Evolutionary conservation across 2,329 filamentous ascomycete species (phyloP).

Genomic region (Beauveria varroae): DNA sequence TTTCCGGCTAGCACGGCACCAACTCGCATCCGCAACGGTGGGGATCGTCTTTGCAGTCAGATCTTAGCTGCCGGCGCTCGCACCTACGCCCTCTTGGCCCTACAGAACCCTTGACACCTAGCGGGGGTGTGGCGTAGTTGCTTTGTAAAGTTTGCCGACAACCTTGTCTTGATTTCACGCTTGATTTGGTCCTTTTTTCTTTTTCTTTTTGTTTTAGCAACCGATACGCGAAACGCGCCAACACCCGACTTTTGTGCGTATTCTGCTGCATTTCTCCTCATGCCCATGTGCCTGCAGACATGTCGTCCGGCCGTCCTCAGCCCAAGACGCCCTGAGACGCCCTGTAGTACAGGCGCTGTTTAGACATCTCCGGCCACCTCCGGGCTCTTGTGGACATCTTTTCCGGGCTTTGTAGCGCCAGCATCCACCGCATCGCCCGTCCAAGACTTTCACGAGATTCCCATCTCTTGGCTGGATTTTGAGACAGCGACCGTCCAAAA

Average conservation of each 20-base stretch:
- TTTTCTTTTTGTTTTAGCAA: too few species aligned
- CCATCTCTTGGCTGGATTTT: not conserved
- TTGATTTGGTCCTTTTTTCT: too few species aligned
- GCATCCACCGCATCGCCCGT: not conserved
- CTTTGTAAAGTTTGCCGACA: too few species aligned
- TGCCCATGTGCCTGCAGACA: too few species aligned
- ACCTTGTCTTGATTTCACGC: too few species aligned
- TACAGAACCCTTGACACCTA: not conserved
- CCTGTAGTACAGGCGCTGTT: not conserved
- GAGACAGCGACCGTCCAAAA: not conserved
- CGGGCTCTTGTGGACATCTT: not conserved
- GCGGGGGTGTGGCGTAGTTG: not conserved
- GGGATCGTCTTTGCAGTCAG: conserved; percentile 6
- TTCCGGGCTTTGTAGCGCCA: not conserved
- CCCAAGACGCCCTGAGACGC: not conserved
- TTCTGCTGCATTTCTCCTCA: too few species aligned
- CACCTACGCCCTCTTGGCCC: not conserved
- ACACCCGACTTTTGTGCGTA: not conserved
- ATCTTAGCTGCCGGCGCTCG: conserved; percentile 10
- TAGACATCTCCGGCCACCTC: not conserved
- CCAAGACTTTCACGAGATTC: not conserved
- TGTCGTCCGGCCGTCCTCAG: not conserved
- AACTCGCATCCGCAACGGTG: conserved; percentile 4
- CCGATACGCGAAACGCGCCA: too few species aligned
- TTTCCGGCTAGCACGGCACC: conserved; percentile 9